Percentiles rank a stretch among this genome's conserved stretches.
Conservation (phyloP, 1,284 basidiomycete genomes). For the Ceratobasidium theobromae region DNA sequence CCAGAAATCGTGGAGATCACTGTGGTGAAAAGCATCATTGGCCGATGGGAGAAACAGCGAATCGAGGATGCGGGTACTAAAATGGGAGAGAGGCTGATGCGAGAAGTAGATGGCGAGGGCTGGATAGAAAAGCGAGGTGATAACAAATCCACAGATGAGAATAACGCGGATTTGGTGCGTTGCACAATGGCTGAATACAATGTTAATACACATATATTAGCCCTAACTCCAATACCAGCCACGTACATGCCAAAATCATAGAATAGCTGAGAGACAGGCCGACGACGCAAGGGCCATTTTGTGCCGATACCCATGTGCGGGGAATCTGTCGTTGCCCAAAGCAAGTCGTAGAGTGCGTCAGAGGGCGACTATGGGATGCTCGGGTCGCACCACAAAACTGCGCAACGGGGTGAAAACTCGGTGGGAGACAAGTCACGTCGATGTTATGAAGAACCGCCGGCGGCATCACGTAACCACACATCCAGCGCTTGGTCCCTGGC, state of each 20-base stretch:
- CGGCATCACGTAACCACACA: constrained; percentile 21
- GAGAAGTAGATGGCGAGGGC: constrained; percentile 83
- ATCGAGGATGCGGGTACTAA: constrained; percentile 59
- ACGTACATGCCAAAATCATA: constrained; percentile 32
- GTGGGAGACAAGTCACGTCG: neutral
- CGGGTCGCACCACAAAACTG: neutral
- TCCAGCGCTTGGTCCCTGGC: neutral
- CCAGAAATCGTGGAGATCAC: constrained; percentile 70
- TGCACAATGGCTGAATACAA: constrained; percentile 66
- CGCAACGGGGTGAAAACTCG: neutral
- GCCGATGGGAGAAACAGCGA: constrained; percentile 49
- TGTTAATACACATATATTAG: neutral
- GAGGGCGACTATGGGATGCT: neutral
- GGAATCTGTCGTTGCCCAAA: no score
- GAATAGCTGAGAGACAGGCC: constrained; percentile 24
- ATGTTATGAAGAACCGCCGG: constrained; percentile 14
- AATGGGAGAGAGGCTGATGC: constrained; percentile 61
- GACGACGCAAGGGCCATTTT: constrained; percentile 18
- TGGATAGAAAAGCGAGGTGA: constrained; percentile 93
- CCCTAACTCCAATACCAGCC: neutral
- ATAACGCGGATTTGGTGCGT: constrained; percentile 92
- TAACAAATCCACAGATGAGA: constrained; percentile 89
- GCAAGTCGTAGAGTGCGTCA: no score
- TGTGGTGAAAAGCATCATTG: constrained; percentile 36
- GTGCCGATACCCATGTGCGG: constrained; percentile 13